These are phyloP conservation scores for Leishmania guyanensis DNA, from an alignment of 208 protist species.

Conservation along the genomic window DNA sequence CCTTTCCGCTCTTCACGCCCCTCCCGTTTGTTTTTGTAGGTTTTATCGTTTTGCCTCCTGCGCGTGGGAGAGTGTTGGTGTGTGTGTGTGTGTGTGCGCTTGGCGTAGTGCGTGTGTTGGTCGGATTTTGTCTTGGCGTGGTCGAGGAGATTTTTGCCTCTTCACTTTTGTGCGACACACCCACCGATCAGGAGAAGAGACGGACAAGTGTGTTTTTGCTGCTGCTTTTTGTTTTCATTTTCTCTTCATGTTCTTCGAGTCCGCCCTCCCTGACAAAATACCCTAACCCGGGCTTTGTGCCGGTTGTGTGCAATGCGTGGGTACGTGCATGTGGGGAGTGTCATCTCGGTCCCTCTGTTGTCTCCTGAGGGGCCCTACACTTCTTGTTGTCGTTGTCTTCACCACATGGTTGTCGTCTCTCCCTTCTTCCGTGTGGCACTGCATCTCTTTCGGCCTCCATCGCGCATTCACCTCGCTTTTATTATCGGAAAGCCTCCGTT, in stretches of 20 bases:
- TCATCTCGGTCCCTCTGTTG: background rate
- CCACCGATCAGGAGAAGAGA: background rate
- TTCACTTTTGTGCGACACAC: background rate
- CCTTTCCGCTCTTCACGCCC: background rate
- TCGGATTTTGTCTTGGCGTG: background rate
- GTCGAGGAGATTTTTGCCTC: background rate
- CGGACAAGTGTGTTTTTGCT: background rate
- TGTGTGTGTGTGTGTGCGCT: background rate
- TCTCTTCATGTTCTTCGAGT: conserved; percentile 17
- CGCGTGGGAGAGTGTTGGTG: background rate
- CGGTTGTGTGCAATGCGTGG: background rate
- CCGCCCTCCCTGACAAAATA: background rate
- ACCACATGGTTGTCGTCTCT: background rate
- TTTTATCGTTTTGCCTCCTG: background rate
- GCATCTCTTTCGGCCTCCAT: background rate
- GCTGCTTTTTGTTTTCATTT: conserved; percentile 5
- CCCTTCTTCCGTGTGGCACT: background rate
- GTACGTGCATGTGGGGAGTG: background rate
- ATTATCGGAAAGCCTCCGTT: background rate
- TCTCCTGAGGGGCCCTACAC: background rate
- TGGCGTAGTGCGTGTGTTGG: too few relatives aligned
- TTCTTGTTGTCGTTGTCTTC: background rate
- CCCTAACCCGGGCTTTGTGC: background rate
- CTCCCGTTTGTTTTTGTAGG: background rate
- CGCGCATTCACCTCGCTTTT: too few relatives aligned